Evolutionary conservation across 768 basidiomycete species (phyloP).

Genomic region (Gloeostereum incarnatum): DNA sequence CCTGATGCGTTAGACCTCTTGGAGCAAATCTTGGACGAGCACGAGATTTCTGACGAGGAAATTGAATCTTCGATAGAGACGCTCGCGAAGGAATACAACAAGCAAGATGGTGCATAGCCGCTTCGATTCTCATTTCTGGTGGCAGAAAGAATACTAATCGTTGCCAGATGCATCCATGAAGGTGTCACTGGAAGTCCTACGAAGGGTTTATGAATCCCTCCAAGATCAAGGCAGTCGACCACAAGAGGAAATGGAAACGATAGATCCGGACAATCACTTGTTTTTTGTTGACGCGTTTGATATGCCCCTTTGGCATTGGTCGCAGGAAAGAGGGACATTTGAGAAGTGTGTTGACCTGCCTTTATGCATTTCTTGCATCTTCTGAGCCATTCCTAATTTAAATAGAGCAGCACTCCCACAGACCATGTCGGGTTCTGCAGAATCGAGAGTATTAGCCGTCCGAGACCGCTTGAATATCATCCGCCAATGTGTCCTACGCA

Average conservation of each 20-base stretch:
- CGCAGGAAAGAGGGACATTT: slow-evolving; percentile 76
- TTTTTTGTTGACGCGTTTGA: slow-evolving; percentile 86
- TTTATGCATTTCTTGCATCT: neutral
- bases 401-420: slow-evolving; percentile 42
- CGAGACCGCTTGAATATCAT: slow-evolving; percentile 87
- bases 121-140: slow-evolving; percentile 1
- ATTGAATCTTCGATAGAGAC: slow-evolving; percentile 70
- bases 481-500: slow-evolving; percentile 86
- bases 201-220: slow-evolving; percentile 65
- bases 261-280: slow-evolving; percentile 78
- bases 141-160: too few species aligned
- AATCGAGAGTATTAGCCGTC: slow-evolving; percentile 69
- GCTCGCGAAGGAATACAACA: slow-evolving; percentile 81
- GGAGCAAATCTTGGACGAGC: slow-evolving; percentile 59
- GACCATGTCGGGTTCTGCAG: slow-evolving; percentile 75
- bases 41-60: slow-evolving; percentile 63
- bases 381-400: neutral
- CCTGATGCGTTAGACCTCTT: slow-evolving; percentile 68
- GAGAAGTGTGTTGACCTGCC: slow-evolving; percentile 51
- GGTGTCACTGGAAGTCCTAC: slow-evolving; percentile 57
- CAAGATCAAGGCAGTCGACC: slow-evolving; percentile 53
- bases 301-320: slow-evolving; percentile 94
- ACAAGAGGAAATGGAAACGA: slow-evolving; percentile 44
- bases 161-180: slow-evolving; percentile 71
- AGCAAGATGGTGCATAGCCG: slow-evolving; percentile 62